A percentile compares a stretch with the other conserved stretches of the same genome.
Evolutionary conservation across 2,329 filamentous ascomycete genomes (phyloP).

Genomic region (Ophiostoma angusticollis): DNA sequence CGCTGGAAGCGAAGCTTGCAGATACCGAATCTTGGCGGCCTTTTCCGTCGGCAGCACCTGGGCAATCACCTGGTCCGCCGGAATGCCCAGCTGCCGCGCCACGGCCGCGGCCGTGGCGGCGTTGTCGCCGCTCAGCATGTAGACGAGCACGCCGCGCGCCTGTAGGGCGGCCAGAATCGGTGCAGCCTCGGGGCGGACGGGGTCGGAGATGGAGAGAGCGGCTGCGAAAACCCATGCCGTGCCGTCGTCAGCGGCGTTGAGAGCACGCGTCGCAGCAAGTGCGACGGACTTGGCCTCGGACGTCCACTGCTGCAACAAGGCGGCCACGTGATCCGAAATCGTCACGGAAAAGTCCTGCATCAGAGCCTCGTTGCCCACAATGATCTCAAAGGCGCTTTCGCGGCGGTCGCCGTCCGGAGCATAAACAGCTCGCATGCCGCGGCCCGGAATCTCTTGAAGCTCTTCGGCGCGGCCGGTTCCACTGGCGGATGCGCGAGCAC

Average conservation of each 20-base stretch:
- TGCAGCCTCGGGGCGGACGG: slow-evolving; percentile 60
- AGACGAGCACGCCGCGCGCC: slow-evolving; percentile 57
- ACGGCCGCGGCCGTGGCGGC: slow-evolving; percentile 71
- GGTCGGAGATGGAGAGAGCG: slow-evolving; percentile 66
- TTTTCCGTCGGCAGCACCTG: slow-evolving; percentile 80
- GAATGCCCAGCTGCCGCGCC: slow-evolving; percentile 62
- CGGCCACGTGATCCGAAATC: slow-evolving; percentile 24
- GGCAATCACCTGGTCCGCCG: slow-evolving; percentile 61
- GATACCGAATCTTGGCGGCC: slow-evolving; percentile 53
- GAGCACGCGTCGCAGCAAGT: slow-evolving; percentile 35
- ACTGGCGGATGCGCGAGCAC: slow-evolving; percentile 7
- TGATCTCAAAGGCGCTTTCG: slow-evolving; percentile 31
- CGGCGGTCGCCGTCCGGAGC: slow-evolving; percentile 15
- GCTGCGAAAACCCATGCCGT: slow-evolving; percentile 40
- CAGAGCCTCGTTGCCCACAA: slow-evolving; percentile 63
- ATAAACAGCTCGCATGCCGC: slow-evolving; percentile 53
- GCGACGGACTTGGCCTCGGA: slow-evolving; percentile 50
- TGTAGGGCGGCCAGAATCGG: slow-evolving; percentile 52
- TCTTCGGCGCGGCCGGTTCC: slow-evolving; percentile 21
- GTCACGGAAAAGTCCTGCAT: slow-evolving; percentile 38
- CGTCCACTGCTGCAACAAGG: slow-evolving; percentile 43
- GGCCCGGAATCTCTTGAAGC: slow-evolving; percentile 57
- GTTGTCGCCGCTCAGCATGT: slow-evolving; percentile 92
- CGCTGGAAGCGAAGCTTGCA: slow-evolving; percentile 40
- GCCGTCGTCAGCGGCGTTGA: background rate